A percentile compares a stretch with the other conserved stretches of the same genome.
These are phyloP conservation scores for Colletotrichum eleusines DNA, from an alignment of 2,329 filamentous ascomycete species.

Conservation along the genomic window DNA sequence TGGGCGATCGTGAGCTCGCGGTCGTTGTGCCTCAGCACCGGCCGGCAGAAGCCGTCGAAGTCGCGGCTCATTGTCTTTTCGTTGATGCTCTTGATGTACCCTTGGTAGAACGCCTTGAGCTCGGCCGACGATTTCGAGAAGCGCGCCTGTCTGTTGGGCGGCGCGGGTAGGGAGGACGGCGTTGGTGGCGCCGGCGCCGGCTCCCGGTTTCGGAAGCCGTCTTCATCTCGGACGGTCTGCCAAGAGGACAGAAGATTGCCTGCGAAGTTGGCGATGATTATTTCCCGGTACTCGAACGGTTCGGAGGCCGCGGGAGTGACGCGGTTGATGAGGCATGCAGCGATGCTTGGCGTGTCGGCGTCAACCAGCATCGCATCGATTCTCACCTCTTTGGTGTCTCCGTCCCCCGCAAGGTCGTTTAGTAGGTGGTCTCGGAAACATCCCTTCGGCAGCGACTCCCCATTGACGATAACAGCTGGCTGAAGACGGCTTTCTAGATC, in stretches of 20 bases:
- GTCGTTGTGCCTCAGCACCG: constrained; percentile 48
- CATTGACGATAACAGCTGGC: not conserved
- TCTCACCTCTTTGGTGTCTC: not conserved
- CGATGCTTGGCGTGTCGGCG: not conserved
- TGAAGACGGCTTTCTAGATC: not conserved
- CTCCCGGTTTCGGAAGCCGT: not conserved
- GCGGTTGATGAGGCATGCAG: constrained; percentile 13
- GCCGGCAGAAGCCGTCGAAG: constrained; percentile 47
- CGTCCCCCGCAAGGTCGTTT: not conserved
- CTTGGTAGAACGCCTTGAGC: constrained; percentile 43
- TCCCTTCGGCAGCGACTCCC: not conserved
- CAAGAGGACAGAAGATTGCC: constrained; percentile 1
- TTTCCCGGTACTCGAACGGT: constrained; percentile 10
- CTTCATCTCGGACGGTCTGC: constrained; percentile 25
- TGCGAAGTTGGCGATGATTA: constrained; percentile 18
- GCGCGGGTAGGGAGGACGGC: not conserved
- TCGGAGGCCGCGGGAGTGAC: not conserved
- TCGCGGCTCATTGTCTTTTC: constrained; percentile 45
- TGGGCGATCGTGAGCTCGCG: constrained; percentile 42
- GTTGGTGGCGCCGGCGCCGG: not conserved
- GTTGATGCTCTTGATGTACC: constrained; percentile 51
- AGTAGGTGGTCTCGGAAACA: not conserved
- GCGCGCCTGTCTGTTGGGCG: not conserved
- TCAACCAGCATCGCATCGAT: constrained; percentile 14
- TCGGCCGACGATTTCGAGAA: not conserved